Base-by-base conservation (phyloP, 495 filamentous ascomycete species). In the Penicillium daleae region DNA sequence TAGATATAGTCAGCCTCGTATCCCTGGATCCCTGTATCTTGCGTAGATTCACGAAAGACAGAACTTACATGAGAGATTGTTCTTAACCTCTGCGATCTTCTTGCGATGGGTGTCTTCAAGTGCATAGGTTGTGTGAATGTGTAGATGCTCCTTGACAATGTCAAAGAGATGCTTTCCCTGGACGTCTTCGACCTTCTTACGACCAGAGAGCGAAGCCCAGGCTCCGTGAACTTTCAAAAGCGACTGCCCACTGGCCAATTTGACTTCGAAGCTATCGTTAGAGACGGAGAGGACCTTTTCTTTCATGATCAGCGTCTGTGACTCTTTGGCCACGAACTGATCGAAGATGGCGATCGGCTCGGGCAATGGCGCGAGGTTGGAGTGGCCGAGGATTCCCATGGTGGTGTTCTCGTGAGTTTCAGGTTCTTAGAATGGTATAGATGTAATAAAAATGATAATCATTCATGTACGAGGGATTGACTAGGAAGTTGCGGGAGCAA, bases 191-290 rank as follows among this genome's bases (percentile, higher is more conserved):
- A 85, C 70, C 26, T 76, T 76, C 71, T 83, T 85, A 46, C 83
- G 80, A 31, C 72, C 77, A 19, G 69, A 71, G 15, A 80, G 29
- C 0, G 70, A 71, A 7, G 77, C 53, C 60, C 78, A 67, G 31
- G 82, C 75, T 66, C 82, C 83, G 46, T 84, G 75, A 13, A 88
- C 80, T 60, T 82, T 78, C 55, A 88, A 71, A 46, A 86, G 61
- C 6, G 76, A 73, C 19, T 75, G 65, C 8, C 84, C 83, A 50
- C 69, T 76, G 6, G 72, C 66, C 0, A 75, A 66, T 49, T 78
- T 78, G 68, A 87, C 77, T 59, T 82, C 78, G 70, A 87, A 87
- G 70, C 76, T 82, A 74, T 87, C 84, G 24, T 82, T 81, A 17
- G 82, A 76, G 26, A 85, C 71, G 19, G 83, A 85, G 50, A 84